Evolutionary conservation across 2,329 filamentous ascomycete species (phyloP), one percentile per base, ranked within the genome.

Genomic region (Apiospora sp.): DNA sequence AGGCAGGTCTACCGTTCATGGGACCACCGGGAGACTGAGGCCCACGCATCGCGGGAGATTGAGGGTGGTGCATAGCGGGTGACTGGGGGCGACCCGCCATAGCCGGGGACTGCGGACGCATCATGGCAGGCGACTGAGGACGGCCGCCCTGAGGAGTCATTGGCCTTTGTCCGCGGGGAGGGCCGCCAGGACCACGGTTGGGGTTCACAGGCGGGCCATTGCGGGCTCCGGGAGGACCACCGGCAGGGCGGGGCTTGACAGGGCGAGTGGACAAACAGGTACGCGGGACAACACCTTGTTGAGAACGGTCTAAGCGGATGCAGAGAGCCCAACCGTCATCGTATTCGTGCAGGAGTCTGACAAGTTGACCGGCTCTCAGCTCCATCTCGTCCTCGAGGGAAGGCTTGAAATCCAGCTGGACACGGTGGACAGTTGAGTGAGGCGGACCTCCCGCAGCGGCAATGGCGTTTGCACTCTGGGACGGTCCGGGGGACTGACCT

Each of bases 281-380:
- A 77, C 96, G 91, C 19, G 96, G 96, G 72, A 93, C 94, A 70
- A 98, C 96, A 86, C 96, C 96, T 86, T 98, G 95, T 78, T 93
- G 89, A 74, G 94, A 95, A 75, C 95, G 93, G 83, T 98, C 95
- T 78, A 98, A 92, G 76, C 92, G 93, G 77, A 95, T 93, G 83
- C 95, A 98, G 71, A 98, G 93, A 79, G 95, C 94, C 96, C 96
- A 99, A 79, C 96, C 96, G 84, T 99, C 96, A 80, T 99, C 96
- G 79, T 98, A 99, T 83, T 98, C 95, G 80, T 98, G 96, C 70
- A 98, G 87, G 75, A 99, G 86, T 75, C 96, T 90, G 69, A 98
- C 94, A 68, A 99, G 87, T 75, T 97, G 92, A 70, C 96, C 96
- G 72, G 92, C 90, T 75, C 87, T 89, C 64, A 99, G 88, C 75